Conservation (phyloP, 192 early-diverging fungal species). For the Coemansia sp. region DNA sequence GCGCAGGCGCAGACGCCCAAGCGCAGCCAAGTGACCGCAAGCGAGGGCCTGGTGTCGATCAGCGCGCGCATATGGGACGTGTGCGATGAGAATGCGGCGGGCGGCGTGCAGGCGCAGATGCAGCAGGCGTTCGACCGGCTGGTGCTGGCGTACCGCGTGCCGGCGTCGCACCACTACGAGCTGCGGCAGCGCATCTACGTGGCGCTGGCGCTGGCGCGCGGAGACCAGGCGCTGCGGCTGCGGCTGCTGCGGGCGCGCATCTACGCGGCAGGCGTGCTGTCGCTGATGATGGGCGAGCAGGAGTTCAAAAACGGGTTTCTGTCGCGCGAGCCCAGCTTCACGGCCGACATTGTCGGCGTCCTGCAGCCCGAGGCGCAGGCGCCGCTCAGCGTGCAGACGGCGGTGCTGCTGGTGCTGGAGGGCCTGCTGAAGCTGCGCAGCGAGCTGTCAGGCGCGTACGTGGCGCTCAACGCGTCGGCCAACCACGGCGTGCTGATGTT, state of each 20-base stretch:
- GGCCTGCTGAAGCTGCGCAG: conserved; percentile 78
- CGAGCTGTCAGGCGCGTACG: conserved; percentile 77
- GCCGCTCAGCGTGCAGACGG: conserved; percentile 74
- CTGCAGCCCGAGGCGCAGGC: conserved; percentile 73
- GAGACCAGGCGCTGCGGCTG: conserved; percentile 51
- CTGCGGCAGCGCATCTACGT: conserved; percentile 83
- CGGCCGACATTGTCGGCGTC: conserved; percentile 75
- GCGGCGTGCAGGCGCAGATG: conserved; percentile 53
- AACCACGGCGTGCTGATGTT: conserved; percentile 92
- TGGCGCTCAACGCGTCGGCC: conserved; percentile 88
- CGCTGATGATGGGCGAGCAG: conserved; percentile 59
- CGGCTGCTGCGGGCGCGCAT: conserved; percentile 74
- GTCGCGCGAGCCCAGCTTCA: conserved; percentile 88
- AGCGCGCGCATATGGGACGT: conserved; percentile 57
- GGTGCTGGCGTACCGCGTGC: conserved; percentile 68
- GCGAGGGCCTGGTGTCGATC: conserved; percentile 53
- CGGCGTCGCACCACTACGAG: conserved; percentile 73
- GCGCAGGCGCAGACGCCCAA: conserved; percentile 5
- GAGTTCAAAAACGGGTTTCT: conserved; percentile 73
- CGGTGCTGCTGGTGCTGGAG: conserved; percentile 82
- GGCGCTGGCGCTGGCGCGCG: conserved; percentile 61
- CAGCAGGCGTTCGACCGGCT: conserved; percentile 60
- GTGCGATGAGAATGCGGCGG: conserved; percentile 3
- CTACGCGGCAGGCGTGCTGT: conserved; percentile 77
- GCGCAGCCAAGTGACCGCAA: background rate